Evolutionary conservation across 208 protist species (phyloP).

Genomic region (Trypanosoma theileri): DNA sequence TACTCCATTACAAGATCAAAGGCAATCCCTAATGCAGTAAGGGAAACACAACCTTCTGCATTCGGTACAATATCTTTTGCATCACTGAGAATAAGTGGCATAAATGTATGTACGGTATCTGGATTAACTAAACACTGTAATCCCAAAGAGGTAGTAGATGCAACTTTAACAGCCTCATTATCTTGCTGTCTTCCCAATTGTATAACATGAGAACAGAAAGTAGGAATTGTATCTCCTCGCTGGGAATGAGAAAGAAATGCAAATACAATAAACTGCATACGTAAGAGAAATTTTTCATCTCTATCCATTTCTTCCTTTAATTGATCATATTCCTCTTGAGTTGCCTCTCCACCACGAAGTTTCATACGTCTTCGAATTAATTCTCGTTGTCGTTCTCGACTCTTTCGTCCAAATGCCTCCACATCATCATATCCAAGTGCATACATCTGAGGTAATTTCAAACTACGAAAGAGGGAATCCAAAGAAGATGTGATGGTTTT

Average conservation of each 20-base stretch:
- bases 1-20: constrained; percentile 90
- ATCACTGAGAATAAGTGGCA: constrained; percentile 80
- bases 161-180: constrained; percentile 70
- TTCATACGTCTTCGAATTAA: constrained; percentile 59
- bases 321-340: constrained; percentile 55
- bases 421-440: constrained; percentile 85
- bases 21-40: constrained; percentile 66
- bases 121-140: constrained; percentile 87
- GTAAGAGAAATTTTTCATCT: constrained; percentile 88
- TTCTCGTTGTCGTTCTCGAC: constrained; percentile 83
- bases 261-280: constrained; percentile 89
- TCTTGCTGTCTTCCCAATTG: constrained; percentile 81
- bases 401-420: constrained; percentile 83
- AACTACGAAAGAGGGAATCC: constrained; percentile 79
- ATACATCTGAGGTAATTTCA: constrained; percentile 75
- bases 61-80: constrained; percentile 36
- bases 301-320: constrained; percentile 83
- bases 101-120: constrained; percentile 88
- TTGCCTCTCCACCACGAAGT: constrained; percentile 41
- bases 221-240: constrained; percentile 67
- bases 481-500: constrained; percentile 75
- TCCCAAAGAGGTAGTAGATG: constrained; percentile 74
- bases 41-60: constrained; percentile 38
- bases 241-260: constrained; percentile 82
- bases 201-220: constrained; percentile 87